Percentiles rank a stretch among this genome's conserved stretches.
These are phyloP conservation scores for Saccharomycopsis vini DNA, from an alignment of 805 yeast species.

Conservation along the genomic window DNA sequence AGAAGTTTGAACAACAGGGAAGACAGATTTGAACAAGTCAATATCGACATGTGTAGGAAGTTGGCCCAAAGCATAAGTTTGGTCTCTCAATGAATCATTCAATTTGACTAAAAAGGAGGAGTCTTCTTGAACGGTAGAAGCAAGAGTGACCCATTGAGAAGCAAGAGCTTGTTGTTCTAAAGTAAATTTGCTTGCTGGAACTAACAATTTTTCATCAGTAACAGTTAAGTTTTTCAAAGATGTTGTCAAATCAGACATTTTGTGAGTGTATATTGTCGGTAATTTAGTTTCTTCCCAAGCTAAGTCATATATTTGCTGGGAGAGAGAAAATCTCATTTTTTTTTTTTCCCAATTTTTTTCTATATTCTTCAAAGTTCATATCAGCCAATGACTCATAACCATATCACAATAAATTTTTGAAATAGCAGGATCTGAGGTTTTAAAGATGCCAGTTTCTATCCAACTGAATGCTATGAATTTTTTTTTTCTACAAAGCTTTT, in stretches of 20 bases:
- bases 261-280: background rate
- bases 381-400: no score
- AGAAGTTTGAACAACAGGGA: conserved; percentile 33
- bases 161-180: conserved; percentile 18
- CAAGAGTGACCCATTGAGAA: conserved; percentile 15
- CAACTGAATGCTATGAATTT: no score
- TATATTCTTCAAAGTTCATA: no score
- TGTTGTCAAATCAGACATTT: background rate
- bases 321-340: no score
- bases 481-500: no score
- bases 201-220: conserved; percentile 13
- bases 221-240: conserved; percentile 8
- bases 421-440: no score
- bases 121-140: conserved; percentile 8
- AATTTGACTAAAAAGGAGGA: conserved; percentile 30
- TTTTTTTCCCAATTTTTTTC: no score
- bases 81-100: conserved; percentile 58
- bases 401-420: no score
- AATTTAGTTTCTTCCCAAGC: no score
- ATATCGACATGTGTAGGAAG: conserved; percentile 64
- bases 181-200: conserved; percentile 11
- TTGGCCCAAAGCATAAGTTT: conserved; percentile 65
- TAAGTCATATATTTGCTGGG: no score
- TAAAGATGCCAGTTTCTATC: no score
- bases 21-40: conserved; percentile 54